These are phyloP conservation scores for Syzygium aromaticum DNA, from an alignment of 345 rosid species.

Conservation along the genomic window DNA sequence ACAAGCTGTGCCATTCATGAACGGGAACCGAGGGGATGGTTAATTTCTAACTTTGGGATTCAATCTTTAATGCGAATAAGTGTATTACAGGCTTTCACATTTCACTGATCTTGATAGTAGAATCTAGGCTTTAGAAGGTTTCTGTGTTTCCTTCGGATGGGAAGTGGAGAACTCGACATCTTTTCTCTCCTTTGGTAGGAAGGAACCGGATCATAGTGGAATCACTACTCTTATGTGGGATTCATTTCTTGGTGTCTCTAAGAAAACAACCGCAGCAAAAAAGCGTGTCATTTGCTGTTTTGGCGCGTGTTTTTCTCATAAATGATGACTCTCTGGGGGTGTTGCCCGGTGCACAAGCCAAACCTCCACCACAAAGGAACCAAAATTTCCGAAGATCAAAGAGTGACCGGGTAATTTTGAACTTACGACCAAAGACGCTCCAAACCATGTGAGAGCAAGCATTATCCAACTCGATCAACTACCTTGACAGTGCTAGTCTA, in stretches of 20 bases:
- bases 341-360: not conserved
- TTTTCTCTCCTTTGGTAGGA: not conserved
- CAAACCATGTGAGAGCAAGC: not conserved
- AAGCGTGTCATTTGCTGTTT: not conserved
- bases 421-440: not conserved
- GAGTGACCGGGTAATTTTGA: not conserved
- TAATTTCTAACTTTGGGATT: not conserved
- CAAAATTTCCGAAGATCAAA: not conserved
- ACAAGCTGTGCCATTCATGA: not conserved
- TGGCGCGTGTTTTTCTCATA: not conserved
- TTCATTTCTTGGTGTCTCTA: not conserved
- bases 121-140: not conserved
- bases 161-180: not conserved
- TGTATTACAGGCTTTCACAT: not conserved
- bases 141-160: not conserved
- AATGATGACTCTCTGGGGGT: not conserved
- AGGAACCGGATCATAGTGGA: not conserved
- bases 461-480: not conserved
- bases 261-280: not conserved
- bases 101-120: not conserved
- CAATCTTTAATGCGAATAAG: not conserved
- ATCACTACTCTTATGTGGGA: not conserved
- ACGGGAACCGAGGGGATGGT: not conserved
- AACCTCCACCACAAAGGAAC: not conserved
- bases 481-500: not conserved